These are phyloP conservation scores for Ogataea populi-albae DNA, from an alignment of 805 yeast genomes.

Conservation along the genomic window DNA sequence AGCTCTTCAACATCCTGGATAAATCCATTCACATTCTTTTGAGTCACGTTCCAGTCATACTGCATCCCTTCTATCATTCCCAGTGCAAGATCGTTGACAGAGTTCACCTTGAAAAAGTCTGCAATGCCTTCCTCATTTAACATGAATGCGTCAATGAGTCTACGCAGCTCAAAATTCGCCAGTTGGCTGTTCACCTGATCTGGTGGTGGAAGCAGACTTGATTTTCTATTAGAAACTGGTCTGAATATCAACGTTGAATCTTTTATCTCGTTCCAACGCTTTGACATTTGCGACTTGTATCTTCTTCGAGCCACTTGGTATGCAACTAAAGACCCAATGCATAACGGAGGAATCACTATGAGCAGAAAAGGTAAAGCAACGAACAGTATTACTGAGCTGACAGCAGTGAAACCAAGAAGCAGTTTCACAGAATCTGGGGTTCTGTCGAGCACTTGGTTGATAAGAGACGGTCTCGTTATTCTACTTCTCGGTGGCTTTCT, in stretches of 20 bases:
- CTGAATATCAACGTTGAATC: slow-evolving; percentile 26
- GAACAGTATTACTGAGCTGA: slow-evolving; percentile 28
- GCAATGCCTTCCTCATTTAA: slow-evolving; percentile 30
- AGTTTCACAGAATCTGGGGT: slow-evolving; percentile 32
- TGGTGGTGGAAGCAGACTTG: slow-evolving; percentile 21
- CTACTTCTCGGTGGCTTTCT: slow-evolving; percentile 26
- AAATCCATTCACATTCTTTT: slow-evolving; percentile 20
- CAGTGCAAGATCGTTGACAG: slow-evolving; percentile 26
- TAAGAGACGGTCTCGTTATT: slow-evolving; percentile 14
- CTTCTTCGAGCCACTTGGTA: slow-evolving; percentile 14
- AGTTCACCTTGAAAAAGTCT: slow-evolving; percentile 21
- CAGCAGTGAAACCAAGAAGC: slow-evolving; percentile 23
- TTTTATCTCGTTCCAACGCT: slow-evolving; percentile 23
- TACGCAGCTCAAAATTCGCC: slow-evolving; percentile 30
- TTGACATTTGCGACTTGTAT: slow-evolving; percentile 13
- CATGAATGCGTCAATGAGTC: slow-evolving; percentile 31
- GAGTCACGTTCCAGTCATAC: slow-evolving; percentile 22
- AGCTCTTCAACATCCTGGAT: slow-evolving; percentile 23
- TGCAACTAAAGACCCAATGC: slow-evolving; percentile 26
- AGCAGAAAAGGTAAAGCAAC: slow-evolving; percentile 32
- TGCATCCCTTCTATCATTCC: slow-evolving; percentile 30
- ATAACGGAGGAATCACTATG: slow-evolving; percentile 31
- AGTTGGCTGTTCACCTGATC: slow-evolving; percentile 29
- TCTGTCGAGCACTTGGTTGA: slow-evolving; percentile 17
- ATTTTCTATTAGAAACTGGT: slow-evolving; percentile 14